A percentile compares a stretch with the other conserved stretches of the same genome.
These are phyloP conservation scores for Nicotiana knightiana DNA, from an alignment of 257 asterid genomes.

Conservation along the genomic window DNA sequence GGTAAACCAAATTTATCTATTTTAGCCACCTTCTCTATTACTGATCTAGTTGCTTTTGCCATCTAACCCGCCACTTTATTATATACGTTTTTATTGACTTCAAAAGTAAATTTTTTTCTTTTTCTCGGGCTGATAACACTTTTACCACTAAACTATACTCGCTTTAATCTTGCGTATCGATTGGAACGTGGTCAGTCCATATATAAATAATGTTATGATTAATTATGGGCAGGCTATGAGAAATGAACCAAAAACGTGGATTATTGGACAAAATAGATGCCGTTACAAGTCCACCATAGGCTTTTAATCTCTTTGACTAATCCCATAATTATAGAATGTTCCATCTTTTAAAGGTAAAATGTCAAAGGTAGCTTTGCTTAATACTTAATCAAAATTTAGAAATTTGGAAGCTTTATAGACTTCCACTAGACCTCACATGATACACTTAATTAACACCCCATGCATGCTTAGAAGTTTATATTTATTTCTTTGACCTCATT, in stretches of 20 bases:
- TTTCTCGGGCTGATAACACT: too few relatives aligned
- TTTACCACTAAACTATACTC: too few relatives aligned
- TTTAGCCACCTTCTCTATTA: too few relatives aligned
- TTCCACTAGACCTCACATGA: background rate
- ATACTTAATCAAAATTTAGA: background rate
- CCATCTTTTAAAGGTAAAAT: background rate
- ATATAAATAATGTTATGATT: too few relatives aligned
- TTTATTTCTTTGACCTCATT: background rate
- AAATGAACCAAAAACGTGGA: background rate
- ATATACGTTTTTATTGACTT: too few relatives aligned
- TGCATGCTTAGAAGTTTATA: background rate
- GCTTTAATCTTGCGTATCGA: too few relatives aligned
- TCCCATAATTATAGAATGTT: background rate
- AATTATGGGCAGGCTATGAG: background rate
- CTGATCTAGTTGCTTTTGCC: too few relatives aligned
- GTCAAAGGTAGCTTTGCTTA: background rate
- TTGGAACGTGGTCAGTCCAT: too few relatives aligned
- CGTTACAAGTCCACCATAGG: background rate
- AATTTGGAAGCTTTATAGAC: background rate
- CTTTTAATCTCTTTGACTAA: background rate
- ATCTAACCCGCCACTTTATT: too few relatives aligned
- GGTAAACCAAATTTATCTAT: too few relatives aligned
- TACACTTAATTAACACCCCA: background rate
- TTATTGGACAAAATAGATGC: background rate
- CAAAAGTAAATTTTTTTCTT: too few relatives aligned